phyloP scores from a whole-genome alignment of 2,329 filamentous ascomycete species.

The Fusarium burgessii region DNA sequence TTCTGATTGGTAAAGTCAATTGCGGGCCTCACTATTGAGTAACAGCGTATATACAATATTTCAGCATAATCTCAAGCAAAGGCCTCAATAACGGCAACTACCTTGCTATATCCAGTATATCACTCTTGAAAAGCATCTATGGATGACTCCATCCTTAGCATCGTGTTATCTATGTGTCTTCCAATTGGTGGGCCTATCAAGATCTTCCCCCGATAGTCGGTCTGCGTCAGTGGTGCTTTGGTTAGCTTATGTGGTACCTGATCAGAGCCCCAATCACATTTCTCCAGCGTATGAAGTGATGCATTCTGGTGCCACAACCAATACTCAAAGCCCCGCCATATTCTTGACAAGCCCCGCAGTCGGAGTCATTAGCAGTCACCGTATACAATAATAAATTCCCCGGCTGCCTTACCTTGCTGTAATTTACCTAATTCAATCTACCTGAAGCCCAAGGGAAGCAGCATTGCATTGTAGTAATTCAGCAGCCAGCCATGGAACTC shows the following conservation, averaged over 20 bases:
- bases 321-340: slow-evolving; percentile 41
- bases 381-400: slow-evolving; percentile 42
- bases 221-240: slow-evolving; percentile 12
- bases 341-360: slow-evolving; percentile 43
- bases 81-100: not conserved
- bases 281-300: slow-evolving; percentile 4
- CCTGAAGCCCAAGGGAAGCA: slow-evolving; percentile 4
- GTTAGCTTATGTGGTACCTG: slow-evolving; percentile 27
- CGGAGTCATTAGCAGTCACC: slow-evolving; percentile 44
- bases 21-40: not conserved
- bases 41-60: too few species aligned
- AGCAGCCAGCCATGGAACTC: slow-evolving; percentile 59
- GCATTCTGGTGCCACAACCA: slow-evolving; percentile 25
- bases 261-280: slow-evolving; percentile 29
- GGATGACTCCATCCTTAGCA: slow-evolving; percentile 12
- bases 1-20: not conserved
- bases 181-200: slow-evolving; percentile 38
- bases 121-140: not conserved
- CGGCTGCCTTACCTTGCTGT: slow-evolving; percentile 19
- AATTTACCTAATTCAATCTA: slow-evolving; percentile 26
- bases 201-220: slow-evolving; percentile 21
- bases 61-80: not conserved
- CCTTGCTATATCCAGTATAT: not conserved
- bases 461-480: slow-evolving; percentile 10
- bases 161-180: slow-evolving; percentile 36